A percentile compares a stretch with the other conserved stretches of the same genome.
Conservation (phyloP, 345 rosid genomes). For the Hypericum androsaemum region DNA sequence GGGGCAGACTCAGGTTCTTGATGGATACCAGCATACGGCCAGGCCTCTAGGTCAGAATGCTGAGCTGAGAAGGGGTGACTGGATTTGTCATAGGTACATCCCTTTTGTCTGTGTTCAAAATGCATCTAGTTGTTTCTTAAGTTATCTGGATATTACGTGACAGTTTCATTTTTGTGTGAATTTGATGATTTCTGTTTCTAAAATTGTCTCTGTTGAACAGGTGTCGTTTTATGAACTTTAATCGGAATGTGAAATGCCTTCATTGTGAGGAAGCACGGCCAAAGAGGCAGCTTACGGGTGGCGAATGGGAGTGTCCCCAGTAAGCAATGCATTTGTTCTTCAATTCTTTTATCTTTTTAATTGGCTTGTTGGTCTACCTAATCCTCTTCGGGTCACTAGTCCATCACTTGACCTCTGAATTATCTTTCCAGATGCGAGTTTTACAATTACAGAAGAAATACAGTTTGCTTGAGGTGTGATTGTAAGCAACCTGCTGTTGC, state of each 20-base stretch:
- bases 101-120: background rate
- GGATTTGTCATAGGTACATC: conserved; percentile 63
- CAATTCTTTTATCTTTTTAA: conserved; percentile 1
- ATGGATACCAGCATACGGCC: conserved; percentile 31
- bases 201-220: conserved; percentile 28
- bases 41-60: conserved; percentile 33
- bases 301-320: conserved; percentile 97
- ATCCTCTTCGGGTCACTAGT: conserved; percentile 1
- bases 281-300: conserved; percentile 47
- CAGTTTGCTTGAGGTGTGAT: conserved; percentile 86
- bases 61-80: conserved; percentile 87
- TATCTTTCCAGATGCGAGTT: conserved; percentile 63
- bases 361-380: background rate
- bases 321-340: conserved; percentile 33
- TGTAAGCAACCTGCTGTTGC: conserved; percentile 60
- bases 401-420: conserved; percentile 14
- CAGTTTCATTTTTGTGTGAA: background rate
- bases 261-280: conserved; percentile 54
- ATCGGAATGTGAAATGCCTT: conserved; percentile 60
- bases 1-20: conserved; percentile 28
- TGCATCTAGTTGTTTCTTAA: no score
- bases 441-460: conserved; percentile 65
- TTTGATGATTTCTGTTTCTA: background rate
- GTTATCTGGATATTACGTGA: no score
- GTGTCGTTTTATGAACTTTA: conserved; percentile 91